Percentiles rank a stretch among this genome's conserved stretches.
phyloP scores from a whole-genome alignment of 352 stramenopile genomes.

The Thalassiosira exigua region DNA sequence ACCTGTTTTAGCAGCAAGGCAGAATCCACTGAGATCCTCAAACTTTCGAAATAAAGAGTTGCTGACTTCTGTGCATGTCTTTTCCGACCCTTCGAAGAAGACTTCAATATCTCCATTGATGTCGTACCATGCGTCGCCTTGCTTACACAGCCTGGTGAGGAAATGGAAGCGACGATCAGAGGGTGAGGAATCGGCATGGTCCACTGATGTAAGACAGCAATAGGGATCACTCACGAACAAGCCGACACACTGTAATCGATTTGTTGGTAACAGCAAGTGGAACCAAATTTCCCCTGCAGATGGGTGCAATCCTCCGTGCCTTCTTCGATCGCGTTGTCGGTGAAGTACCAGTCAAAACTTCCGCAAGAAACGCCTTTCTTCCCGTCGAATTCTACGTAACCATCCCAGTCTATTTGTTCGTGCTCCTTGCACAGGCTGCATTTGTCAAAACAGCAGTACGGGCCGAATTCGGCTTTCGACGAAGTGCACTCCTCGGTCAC shows the following conservation, averaged over 20 bases:
- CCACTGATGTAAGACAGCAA: too few species aligned
- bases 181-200: too few species aligned
- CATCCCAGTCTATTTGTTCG: constrained; percentile 62
- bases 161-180: too few species aligned
- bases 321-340: constrained; percentile 57
- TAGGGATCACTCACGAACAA: too few species aligned
- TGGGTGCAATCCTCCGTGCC: constrained; percentile 53
- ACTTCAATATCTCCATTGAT: constrained; percentile 52
- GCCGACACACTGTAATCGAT: constrained; percentile 60
- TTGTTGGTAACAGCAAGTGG: constrained; percentile 57
- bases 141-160: constrained; percentile 69
- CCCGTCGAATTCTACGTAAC: constrained; percentile 60
- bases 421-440: constrained; percentile 53
- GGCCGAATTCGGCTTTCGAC: constrained; percentile 40
- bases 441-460: constrained; percentile 68
- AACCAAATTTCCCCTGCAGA: constrained; percentile 35
- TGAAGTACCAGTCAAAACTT: constrained; percentile 70
- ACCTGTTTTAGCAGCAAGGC: constrained; percentile 33
- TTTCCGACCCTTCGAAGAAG: constrained; percentile 48
- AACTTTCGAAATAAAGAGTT: constrained; percentile 63
- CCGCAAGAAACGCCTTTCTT: constrained; percentile 52
- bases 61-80: constrained; percentile 59
- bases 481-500: constrained; percentile 59
- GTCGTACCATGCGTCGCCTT: constrained; percentile 59
- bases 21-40: constrained; percentile 60